These are phyloP conservation scores for Patellifolia procumbens DNA, from an alignment of 179 eudicot species.

Conservation along the genomic window DNA sequence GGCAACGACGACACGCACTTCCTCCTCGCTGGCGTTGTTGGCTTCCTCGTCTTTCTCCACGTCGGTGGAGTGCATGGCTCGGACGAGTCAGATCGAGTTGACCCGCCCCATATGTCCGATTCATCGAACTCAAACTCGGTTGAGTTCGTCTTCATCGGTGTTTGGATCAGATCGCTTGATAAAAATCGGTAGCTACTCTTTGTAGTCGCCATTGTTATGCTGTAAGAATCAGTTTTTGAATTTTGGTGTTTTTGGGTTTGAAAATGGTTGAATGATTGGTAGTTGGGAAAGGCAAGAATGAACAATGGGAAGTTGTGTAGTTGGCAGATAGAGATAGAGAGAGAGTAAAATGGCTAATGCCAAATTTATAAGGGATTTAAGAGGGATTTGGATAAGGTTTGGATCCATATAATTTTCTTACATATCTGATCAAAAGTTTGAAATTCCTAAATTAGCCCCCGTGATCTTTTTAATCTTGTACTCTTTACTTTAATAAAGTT, in stretches of 20 bases:
- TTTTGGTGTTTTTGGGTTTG: neutral
- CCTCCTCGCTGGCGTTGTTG: constrained; percentile 8
- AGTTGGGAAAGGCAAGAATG: neutral
- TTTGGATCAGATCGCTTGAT: constrained; percentile 24
- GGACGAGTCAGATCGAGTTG: constrained; percentile 36
- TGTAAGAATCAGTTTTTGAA: neutral
- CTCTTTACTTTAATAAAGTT: neutral
- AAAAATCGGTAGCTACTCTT: constrained; percentile 49
- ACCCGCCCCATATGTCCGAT: constrained; percentile 54
- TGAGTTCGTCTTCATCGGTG: constrained; percentile 10
- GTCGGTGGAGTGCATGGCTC: constrained; percentile 31
- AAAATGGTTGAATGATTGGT: neutral
- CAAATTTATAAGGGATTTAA: neutral
- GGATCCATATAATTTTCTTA: constrained; percentile 15
- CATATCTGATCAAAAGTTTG: neutral
- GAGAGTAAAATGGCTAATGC: neutral
- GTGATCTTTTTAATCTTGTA: neutral
- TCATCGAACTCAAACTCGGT: constrained; percentile 52
- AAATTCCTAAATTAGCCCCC: neutral
- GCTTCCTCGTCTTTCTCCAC: constrained; percentile 20
- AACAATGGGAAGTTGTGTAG: neutral
- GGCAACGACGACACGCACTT: constrained; percentile 48
- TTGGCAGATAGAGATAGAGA: neutral
- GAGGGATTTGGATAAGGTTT: constrained; percentile 18
- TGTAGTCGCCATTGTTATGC: constrained; percentile 38